These are phyloP conservation scores for Microstroma glucosiphilum DNA, from an alignment of 1,284 basidiomycete genomes.

Conservation along the genomic window DNA sequence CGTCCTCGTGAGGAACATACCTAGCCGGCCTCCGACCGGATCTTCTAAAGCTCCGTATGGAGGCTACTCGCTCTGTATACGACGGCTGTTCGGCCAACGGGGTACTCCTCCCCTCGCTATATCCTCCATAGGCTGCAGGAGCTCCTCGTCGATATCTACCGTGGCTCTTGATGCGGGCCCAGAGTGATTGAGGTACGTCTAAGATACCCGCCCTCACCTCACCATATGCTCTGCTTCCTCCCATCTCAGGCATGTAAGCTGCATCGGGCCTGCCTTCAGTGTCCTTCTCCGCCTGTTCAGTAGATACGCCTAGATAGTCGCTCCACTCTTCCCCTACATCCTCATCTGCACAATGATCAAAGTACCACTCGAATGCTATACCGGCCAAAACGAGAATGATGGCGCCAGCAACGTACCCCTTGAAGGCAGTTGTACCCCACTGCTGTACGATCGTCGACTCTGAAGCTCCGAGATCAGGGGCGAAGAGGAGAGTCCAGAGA, in stretches of 20 bases:
- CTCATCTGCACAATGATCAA: slow-evolving; percentile 31
- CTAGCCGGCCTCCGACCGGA: too few relatives aligned
- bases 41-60: too few relatives aligned
- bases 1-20: too few relatives aligned
- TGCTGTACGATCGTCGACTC: slow-evolving; percentile 18
- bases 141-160: too few relatives aligned
- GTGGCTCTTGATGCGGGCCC: slow-evolving; percentile 5
- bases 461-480: slow-evolving; percentile 18
- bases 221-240: background rate
- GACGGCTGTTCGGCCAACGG: too few relatives aligned
- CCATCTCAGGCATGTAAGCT: background rate
- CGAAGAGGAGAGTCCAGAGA: slow-evolving; percentile 36
- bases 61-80: too few relatives aligned
- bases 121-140: too few relatives aligned
- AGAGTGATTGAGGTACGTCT: slow-evolving; percentile 28
- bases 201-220: slow-evolving; percentile 29
- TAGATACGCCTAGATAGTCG: slow-evolving; percentile 37
- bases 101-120: too few relatives aligned
- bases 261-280: background rate
- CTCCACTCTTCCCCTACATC: slow-evolving; percentile 40
- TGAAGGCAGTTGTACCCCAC: slow-evolving; percentile 39
- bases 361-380: slow-evolving; percentile 29
- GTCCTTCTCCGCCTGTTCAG: slow-evolving; percentile 23
- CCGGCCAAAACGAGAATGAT: slow-evolving; percentile 27
- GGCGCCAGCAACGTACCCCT: slow-evolving; percentile 40